Evolutionary conservation across 768 basidiomycete species (phyloP), one percentile per base, ranked within the genome.

Genomic region (Boletus insuetus): DNA sequence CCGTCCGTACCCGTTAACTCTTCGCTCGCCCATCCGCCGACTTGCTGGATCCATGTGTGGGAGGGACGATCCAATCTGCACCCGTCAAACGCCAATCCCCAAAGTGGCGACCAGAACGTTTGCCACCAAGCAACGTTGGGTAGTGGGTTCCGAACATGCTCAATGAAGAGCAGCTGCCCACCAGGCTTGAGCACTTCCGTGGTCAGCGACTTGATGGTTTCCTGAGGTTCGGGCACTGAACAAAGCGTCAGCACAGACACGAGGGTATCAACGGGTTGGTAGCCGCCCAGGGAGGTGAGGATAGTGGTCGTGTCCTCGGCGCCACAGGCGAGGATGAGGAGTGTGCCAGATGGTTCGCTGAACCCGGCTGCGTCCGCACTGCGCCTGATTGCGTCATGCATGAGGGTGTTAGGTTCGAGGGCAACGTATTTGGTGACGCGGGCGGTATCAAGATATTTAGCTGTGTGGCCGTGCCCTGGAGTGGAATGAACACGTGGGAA

Each of bases 51-150:
- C 74, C 77, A 82, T 0, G 78, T 13, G 32, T 74, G 77, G 3
- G 80, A 79, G 12, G 82, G 81, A 8, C 83, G 74, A 58, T 87
- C 85, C 40, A 89, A 61, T 55, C 73, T 73, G 61, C 89, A 90
- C 14, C 88, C 87, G 60, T 83, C 86, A 51, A 86, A 82, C 2
- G 73, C 69, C 1, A 75, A 39, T 6, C 65, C 64, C 89, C 89
- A 91, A 5, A 89, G 6, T 0, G 88, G 88, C 2, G 85, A 77
- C 89, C 87, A 90, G 46, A 87, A 77, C 0, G 74, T 57, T 68
- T 91, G 89, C 87, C 87, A 90, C 81, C 82, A 81, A 9, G 80
- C 79, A 3, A 88, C 79, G 56, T 85, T 82, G 8, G 61, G 49
- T 0, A 70, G 67, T 1, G 74, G 79, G 59, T 78, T 86, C 49